A percentile compares a stretch with the other conserved stretches of the same genome.
Conservation (phyloP, 495 filamentous ascomycete species). For the Neurospora pannonica region DNA sequence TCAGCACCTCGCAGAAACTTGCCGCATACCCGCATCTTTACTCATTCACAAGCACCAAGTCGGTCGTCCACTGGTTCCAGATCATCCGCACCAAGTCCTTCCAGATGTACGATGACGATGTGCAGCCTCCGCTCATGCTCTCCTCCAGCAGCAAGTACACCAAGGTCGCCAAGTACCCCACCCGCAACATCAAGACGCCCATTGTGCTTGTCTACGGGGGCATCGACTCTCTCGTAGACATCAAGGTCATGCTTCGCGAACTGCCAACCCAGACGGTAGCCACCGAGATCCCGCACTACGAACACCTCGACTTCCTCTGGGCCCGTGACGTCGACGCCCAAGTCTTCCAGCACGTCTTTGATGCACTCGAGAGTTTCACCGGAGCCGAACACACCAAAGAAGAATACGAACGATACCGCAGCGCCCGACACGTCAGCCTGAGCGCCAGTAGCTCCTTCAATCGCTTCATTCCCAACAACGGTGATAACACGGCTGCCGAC, state of each 20-base stretch:
- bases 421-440: slow-evolving; percentile 27
- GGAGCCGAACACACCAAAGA: slow-evolving; percentile 40
- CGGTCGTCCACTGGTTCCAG: slow-evolving; percentile 97
- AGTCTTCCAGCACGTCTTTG: slow-evolving; percentile 84
- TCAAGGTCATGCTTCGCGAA: slow-evolving; percentile 81
- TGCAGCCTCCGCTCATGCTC: slow-evolving; percentile 44
- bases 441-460: slow-evolving; percentile 17
- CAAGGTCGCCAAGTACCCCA: slow-evolving; percentile 93
- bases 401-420: slow-evolving; percentile 39
- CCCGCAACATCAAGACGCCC: slow-evolving; percentile 91
- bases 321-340: slow-evolving; percentile 70
- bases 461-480: slow-evolving; percentile 13
- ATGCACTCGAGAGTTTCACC: slow-evolving; percentile 65
- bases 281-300: slow-evolving; percentile 78
- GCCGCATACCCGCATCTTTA: slow-evolving; percentile 96
- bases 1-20: slow-evolving; percentile 78
- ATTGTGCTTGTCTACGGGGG: slow-evolving; percentile 90
- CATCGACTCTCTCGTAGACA: slow-evolving; percentile 90
- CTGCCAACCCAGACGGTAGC: slow-evolving; percentile 75
- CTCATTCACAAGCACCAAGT: slow-evolving; percentile 92
- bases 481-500: slow-evolving; percentile 12
- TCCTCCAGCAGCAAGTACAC: slow-evolving; percentile 43
- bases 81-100: slow-evolving; percentile 92
- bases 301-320: slow-evolving; percentile 98
- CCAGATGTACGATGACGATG: slow-evolving; percentile 97